Evolutionary conservation across 495 filamentous ascomycete species (phyloP), one percentile per base, ranked within the genome.

Genomic region (Entonaema liquescens): DNA sequence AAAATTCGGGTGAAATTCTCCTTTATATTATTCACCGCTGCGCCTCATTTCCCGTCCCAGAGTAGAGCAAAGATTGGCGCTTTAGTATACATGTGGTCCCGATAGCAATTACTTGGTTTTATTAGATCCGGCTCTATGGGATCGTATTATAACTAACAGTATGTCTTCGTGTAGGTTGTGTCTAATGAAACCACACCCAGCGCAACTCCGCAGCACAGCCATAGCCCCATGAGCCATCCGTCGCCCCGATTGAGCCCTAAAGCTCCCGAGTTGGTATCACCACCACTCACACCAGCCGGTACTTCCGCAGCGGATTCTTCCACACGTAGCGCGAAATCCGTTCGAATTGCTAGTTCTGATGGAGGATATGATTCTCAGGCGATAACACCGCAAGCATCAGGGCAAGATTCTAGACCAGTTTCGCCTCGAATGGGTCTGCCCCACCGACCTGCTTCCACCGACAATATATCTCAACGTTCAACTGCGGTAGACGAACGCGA

Each of bases 231-330:
- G 53, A 75, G 78, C 54, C 83, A 79, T 59, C 76, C 74, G 47
- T 85, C 83, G 59, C 83, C 83, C 25, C 78, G 71, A 50, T 73
- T 83, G 9, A 79, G 72, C 50, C 78, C 83, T n/a, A 81, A 73
- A 59, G 79, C 82, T 25, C 84, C 89, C 54, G 85, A 89, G 52
- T 89, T 94, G 83, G 90, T 95, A 70, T 95, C 94, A 13, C 95
- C 95, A 66, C 94, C 93, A 23, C 86, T 98, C 13, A 97, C 95
- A 3, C 95, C 95, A 31, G 89, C 93, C 33, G 92, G 88, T 13
- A 93, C 92, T 44, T 79, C 76, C 12, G 70, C 68, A 5, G 77
- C 76, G 47, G 80, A 82, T 29, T 70, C 74, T 17, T 73, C 75
- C 21, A 54, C 50, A 7, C 75, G 66, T 59, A 74, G 67, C 62